Conservation (phyloP, 2,329 filamentous ascomycete genomes). For the Bipolaris bicolor region DNA sequence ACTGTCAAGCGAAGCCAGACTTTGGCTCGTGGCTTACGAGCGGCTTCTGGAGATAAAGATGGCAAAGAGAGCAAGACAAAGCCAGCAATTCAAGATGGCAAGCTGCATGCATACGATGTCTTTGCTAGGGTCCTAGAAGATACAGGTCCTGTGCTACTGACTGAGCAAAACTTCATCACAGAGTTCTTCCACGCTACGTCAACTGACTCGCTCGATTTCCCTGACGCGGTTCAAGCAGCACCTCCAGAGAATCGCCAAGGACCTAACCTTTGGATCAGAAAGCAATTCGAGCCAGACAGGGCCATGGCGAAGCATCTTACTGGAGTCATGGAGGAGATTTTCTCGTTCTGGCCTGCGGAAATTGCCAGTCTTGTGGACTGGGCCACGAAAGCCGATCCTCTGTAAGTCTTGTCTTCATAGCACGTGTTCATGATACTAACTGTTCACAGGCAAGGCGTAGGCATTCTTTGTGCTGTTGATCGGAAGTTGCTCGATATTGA, state of each 20-base stretch:
- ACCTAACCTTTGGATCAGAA: conserved; percentile 73
- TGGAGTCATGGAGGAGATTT: conserved; percentile 88
- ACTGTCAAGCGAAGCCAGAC: conserved; percentile 95
- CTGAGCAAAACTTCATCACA: conserved; percentile 97
- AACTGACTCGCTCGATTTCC: conserved; percentile 79
- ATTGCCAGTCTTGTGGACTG: conserved; percentile 82
- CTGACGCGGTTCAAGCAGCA: conserved; percentile 73
- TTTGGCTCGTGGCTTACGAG: conserved; percentile 73
- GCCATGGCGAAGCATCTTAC: conserved; percentile 82
- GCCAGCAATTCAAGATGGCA: conserved; percentile 64
- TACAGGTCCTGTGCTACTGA: conserved; percentile 79
- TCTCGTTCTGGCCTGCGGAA: conserved; percentile 79
- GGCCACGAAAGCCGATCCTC: conserved; percentile 77
- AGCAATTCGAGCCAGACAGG: conserved; percentile 86
- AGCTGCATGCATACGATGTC: conserved; percentile 77
- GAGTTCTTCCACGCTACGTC: conserved; percentile 97
- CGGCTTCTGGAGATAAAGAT: conserved; percentile 68
- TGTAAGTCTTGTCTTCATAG: conserved; percentile 63
- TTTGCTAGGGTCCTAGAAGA: conserved; percentile 83
- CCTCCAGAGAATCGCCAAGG: conserved; percentile 72
- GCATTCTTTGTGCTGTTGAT: conserved; percentile 81
- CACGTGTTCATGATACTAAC: conserved; percentile 21
- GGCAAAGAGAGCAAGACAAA: conserved; percentile 60
- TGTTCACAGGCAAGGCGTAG: conserved; percentile 78
- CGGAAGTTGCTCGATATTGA: conserved; percentile 78